Evolutionary conservation across 345 rosid genomes (phyloP).

Genomic region (Noccaea caerulescens): DNA sequence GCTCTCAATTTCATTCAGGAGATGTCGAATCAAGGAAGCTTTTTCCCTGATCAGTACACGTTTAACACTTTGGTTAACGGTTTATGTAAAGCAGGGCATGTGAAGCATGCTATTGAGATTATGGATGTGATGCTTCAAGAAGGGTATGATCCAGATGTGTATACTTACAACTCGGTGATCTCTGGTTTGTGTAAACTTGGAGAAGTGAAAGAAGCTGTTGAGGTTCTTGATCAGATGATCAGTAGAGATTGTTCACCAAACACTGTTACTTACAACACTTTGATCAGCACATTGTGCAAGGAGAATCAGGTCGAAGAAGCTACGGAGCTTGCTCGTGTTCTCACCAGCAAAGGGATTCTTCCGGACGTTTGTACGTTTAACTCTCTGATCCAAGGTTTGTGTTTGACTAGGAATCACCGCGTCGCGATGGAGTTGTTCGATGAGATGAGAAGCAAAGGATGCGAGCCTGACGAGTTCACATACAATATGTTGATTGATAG

Average conservation of each 20-base stretch:
- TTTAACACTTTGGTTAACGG: slow-evolving; percentile 85
- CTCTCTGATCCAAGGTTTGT: slow-evolving; percentile 85
- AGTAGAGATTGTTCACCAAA: slow-evolving; percentile 83
- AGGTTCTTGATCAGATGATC: slow-evolving; percentile 77
- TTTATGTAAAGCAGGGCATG: slow-evolving; percentile 77
- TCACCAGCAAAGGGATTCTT: slow-evolving; percentile 73
- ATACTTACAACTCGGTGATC: slow-evolving; percentile 77
- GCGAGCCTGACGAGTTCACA: slow-evolving; percentile 82
- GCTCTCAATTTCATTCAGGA: slow-evolving; percentile 68
- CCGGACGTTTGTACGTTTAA: slow-evolving; percentile 68
- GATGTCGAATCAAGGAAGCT: slow-evolving; percentile 63
- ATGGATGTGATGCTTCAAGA: slow-evolving; percentile 89
- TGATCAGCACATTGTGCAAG: slow-evolving; percentile 78
- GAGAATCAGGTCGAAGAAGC: slow-evolving; percentile 88
- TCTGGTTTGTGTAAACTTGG: slow-evolving; percentile 87
- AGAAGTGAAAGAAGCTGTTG: slow-evolving; percentile 76
- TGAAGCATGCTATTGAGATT: slow-evolving; percentile 76
- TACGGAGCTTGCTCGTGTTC: slow-evolving; percentile 61
- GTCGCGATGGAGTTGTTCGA: slow-evolving; percentile 68
- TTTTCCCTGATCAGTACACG: slow-evolving; percentile 76
- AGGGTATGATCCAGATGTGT: slow-evolving; percentile 82
- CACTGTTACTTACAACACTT: slow-evolving; percentile 85
- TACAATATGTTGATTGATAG: slow-evolving; percentile 83
- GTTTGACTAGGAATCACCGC: slow-evolving; percentile 58
- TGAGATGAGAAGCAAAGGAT: slow-evolving; percentile 86